Evolutionary conservation across 345 rosid species (phyloP), one percentile per base, ranked within the genome.

Genomic region (Gossypium rotundifolium): DNA sequence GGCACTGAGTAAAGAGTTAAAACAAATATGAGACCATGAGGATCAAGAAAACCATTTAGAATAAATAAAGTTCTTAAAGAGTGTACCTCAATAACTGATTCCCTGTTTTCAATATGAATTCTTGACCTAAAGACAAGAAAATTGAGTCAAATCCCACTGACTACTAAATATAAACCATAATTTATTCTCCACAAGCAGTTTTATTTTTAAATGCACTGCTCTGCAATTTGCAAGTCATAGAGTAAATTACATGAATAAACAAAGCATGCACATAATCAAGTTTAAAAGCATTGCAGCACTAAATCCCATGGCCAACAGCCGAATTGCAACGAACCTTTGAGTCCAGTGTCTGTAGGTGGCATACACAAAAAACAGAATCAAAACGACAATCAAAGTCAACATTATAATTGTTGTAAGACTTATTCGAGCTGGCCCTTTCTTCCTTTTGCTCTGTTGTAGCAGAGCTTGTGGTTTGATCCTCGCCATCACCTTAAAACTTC

Each of bases 401-500:
- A 84, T 60, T 59, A 89, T 40, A 72, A 91, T 77, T 59, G 83
- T 84, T 57, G 86, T 79, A 18, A 81, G 45, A 77, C 94, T 85
- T 12, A 89, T 83, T 61, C 85, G 88, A 81, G 82, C 74, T 4
- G 94, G 90, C 46, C 80, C 89, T 65, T 88, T 89, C 88, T 89
- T 91, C 87, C 85, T 88, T 77, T 91, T 91, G 87, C 97, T 91
- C 82, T 89, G 92, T 64, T 79, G 84, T 71, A 91, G 67, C 60
- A 91, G 77, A 44, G 94, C 94, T 75, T 88, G 92, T 38, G 97
- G 97, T 53, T 91, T 91, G 74, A 91, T 91, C 87, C 91, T 89
- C 75, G 83, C 94, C 97, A 89, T 88, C 71, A 63, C 27, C 45
- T 77, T 68, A 75, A 33, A 18, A 18, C 65, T 74, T 79, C 76